These are phyloP conservation scores for Debaryomyces maramus DNA, from an alignment of 805 yeast species.

Conservation along the genomic window DNA sequence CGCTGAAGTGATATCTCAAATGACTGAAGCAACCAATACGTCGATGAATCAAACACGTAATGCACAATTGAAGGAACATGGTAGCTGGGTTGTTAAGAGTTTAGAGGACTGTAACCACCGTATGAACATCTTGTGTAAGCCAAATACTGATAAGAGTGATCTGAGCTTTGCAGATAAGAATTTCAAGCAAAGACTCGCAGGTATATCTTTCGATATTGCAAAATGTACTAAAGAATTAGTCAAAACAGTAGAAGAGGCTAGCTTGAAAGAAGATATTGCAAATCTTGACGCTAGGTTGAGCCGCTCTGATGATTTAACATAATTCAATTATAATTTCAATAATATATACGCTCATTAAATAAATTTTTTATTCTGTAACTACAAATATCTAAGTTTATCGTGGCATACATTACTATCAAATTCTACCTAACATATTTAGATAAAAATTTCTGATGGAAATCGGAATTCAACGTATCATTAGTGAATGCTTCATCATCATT, in stretches of 20 bases:
- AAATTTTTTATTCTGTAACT: constrained; percentile 1
- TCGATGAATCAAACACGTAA: constrained; percentile 89
- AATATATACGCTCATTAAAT: background rate
- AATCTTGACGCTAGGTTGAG: constrained; percentile 68
- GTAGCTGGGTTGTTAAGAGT: constrained; percentile 85
- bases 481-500: constrained; percentile 20
- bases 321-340: background rate
- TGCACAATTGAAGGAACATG: constrained; percentile 82
- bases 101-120: constrained; percentile 82
- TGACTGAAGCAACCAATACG: constrained; percentile 85
- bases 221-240: constrained; percentile 95
- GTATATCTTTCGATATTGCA: constrained; percentile 94
- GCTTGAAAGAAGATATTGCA: constrained; percentile 81
- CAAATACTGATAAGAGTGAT: constrained; percentile 44
- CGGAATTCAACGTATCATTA: constrained; percentile 34
- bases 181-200: constrained; percentile 91
- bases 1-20: constrained; percentile 72
- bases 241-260: constrained; percentile 93
- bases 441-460: constrained; percentile 34
- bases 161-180: constrained; percentile 79
- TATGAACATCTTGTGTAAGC: constrained; percentile 68
- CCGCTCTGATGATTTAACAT: constrained; percentile 32
- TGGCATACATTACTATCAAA: no score
- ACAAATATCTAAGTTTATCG: no score
- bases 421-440: constrained; percentile 33